These are phyloP conservation scores for Quercus dentata DNA, from an alignment of 306 rosid species.

Conservation along the genomic window DNA sequence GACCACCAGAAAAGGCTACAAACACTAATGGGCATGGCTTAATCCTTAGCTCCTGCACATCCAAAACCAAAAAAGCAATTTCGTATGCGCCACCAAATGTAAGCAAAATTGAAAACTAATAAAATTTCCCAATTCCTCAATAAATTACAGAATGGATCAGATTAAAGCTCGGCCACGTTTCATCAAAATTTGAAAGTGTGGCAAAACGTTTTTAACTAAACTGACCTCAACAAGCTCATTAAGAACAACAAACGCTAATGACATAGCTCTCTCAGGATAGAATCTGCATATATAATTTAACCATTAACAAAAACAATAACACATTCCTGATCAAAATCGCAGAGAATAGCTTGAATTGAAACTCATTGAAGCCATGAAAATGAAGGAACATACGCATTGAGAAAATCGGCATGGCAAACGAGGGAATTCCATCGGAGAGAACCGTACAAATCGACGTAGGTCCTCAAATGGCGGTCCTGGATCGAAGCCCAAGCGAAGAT, in stretches of 20 bases:
- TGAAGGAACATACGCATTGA: slow-evolving; percentile 58
- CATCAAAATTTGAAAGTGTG: too few species aligned
- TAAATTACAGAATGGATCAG: background rate
- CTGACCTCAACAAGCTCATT: slow-evolving; percentile 90
- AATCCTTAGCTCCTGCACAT: slow-evolving; percentile 66
- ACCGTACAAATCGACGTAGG: slow-evolving; percentile 63
- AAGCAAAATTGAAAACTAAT: slow-evolving; percentile 9
- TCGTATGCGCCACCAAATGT: slow-evolving; percentile 12
- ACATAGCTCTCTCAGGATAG: slow-evolving; percentile 63
- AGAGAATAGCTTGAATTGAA: background rate
- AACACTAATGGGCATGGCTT: slow-evolving; percentile 79
- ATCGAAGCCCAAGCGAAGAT: slow-evolving; percentile 90
- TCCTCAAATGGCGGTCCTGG: slow-evolving; percentile 42
- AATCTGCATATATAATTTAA: slow-evolving; percentile 48
- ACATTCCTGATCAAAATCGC: background rate
- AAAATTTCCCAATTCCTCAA: background rate
- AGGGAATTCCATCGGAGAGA: slow-evolving; percentile 88
- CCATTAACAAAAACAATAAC: slow-evolving; percentile 1
- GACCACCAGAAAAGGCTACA: slow-evolving; percentile 78
- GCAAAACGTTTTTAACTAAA: background rate
- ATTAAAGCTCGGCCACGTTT: too few species aligned
- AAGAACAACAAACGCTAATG: slow-evolving; percentile 71
- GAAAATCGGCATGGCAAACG: slow-evolving; percentile 74
- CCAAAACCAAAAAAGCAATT: slow-evolving; percentile 13
- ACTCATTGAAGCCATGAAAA: background rate